Evolutionary conservation across 805 yeast genomes (phyloP), one percentile per base, ranked within the genome.

Genomic region (Zygotorulaspora chibaensis): DNA sequence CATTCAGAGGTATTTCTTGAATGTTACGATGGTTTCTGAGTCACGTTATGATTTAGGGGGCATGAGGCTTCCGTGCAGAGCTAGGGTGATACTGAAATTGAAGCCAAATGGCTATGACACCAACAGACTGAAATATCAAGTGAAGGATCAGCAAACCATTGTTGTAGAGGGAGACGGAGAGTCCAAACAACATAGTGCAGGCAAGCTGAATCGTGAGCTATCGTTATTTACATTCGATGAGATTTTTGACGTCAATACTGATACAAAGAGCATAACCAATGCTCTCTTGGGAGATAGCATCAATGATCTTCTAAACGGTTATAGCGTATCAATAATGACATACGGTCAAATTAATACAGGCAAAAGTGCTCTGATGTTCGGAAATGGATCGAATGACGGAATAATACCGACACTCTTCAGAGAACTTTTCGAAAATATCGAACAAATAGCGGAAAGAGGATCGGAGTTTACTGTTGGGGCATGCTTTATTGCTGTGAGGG

Each of bases 271-370:
- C 3, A 15, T 47, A 4, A n/a, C 16, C 11, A 30, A 35, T 9
- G 29, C 34, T 15, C 35, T 54, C 6, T 36, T 39, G 2, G 34
- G 38, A 1, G 35, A 27, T 8, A 35, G 35, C 35, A 45, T 57
- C 2, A 38, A 40, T 1, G 52, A 51, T 13, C 41, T 56, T 8
- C 38, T 50, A 10, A 28, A 46, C 7, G 97, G 97, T 0, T 83
- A 81, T 58, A 85, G 86, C 59, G 87, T 89, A 16, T 79, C 91
- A 0, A 79, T 87, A 0, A 65, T 86, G 30, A 86, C 90, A 0
- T 87, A 84, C 63, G 95, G 95, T 8, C 91, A 83, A 56, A 80
- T 87, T 0, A 87, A 88, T 0, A 74, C 88, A 1, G 93, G 93
- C 6, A 85, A 85, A 62, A 76, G 90, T 0, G 77, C 76, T 57